phyloP scores from a whole-genome alignment of 768 basidiomycete genomes.

The Leccinum boreale region DNA sequence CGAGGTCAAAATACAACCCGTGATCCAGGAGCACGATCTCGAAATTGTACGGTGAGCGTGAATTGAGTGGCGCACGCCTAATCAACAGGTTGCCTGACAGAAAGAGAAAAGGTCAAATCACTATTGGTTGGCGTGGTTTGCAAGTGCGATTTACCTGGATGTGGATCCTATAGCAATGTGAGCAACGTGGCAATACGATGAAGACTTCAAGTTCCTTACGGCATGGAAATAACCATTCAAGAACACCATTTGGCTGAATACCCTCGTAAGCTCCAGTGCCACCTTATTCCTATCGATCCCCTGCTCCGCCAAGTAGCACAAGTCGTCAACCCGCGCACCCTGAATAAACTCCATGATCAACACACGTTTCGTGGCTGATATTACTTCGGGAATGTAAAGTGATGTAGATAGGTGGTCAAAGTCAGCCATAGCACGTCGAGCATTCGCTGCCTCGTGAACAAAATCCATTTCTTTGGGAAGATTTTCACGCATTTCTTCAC shows the following conservation, averaged over 20 bases:
- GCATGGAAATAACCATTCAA: constrained; percentile 89
- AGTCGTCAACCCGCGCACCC: constrained; percentile 85
- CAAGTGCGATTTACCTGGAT: constrained; percentile 55
- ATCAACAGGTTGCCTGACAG: constrained; percentile 83
- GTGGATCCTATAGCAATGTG: constrained; percentile 64
- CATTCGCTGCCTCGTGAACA: constrained; percentile 82
- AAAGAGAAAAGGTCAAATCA: neutral
- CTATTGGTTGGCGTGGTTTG: constrained; percentile 1
- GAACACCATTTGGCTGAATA: constrained; percentile 96
- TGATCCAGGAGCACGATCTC: constrained; percentile 95
- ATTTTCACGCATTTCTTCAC: constrained; percentile 93
- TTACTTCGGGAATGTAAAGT: constrained; percentile 82
- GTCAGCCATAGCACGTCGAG: constrained; percentile 63
- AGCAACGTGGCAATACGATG: constrained; percentile 6
- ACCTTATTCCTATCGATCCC: constrained; percentile 94
- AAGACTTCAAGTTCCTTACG: constrained; percentile 40
- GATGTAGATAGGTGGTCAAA: constrained; percentile 73
- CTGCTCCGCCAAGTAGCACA: constrained; percentile 75
- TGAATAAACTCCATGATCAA: constrained; percentile 94
- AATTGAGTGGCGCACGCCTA: constrained; percentile 58
- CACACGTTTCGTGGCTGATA: constrained; percentile 78
- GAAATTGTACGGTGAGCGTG: constrained; percentile 88
- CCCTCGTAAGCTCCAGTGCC: constrained; percentile 81
- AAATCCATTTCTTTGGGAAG: constrained; percentile 96
- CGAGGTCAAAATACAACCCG: constrained; percentile 90